Percentiles rank a stretch among this genome's conserved stretches.
Conservation (phyloP, 2,329 filamentous ascomycete species). For the Xylariaceae sp. region DNA sequence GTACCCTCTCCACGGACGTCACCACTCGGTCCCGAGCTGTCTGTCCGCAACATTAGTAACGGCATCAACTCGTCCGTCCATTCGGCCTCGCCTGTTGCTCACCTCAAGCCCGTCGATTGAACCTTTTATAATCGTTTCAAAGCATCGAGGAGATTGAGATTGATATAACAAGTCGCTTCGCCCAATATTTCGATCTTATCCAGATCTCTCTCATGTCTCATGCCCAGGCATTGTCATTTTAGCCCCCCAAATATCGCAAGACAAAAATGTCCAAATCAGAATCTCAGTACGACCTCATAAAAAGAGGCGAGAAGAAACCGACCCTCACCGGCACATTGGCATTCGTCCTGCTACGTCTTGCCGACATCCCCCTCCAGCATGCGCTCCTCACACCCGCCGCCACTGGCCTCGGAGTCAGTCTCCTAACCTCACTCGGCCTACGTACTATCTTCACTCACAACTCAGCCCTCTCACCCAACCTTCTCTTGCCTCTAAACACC, state of each 20-base stretch:
- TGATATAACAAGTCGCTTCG: no score
- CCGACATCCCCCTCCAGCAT: conserved; percentile 29
- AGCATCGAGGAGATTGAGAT: no score
- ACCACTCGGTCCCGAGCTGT: conserved; percentile 8
- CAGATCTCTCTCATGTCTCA: not conserved
- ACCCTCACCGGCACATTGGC: conserved; percentile 36
- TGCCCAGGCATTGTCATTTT: not conserved
- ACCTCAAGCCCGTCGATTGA: not conserved
- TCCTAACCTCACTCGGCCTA: conserved; percentile 47
- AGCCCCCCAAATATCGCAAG: not conserved
- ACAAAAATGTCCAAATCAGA: conserved; percentile 1
- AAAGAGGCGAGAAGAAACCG: conserved; percentile 36
- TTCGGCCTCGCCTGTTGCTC: not conserved
- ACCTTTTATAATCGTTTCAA: no score
- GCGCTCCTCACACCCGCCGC: conserved; percentile 22
- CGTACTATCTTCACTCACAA: conserved; percentile 12
- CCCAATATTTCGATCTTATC: not conserved
- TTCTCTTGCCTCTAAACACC: conserved; percentile 24
- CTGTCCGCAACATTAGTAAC: conserved; percentile 5
- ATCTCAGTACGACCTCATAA: conserved; percentile 33
- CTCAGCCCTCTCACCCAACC: conserved; percentile 33
- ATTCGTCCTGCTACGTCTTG: conserved; percentile 39
- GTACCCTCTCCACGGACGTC: not conserved
- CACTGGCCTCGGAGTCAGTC: conserved; percentile 42
- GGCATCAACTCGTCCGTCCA: not conserved